phyloP scores from a whole-genome alignment of 2,329 filamentous ascomycete genomes.

The Penicillium sp. region DNA sequence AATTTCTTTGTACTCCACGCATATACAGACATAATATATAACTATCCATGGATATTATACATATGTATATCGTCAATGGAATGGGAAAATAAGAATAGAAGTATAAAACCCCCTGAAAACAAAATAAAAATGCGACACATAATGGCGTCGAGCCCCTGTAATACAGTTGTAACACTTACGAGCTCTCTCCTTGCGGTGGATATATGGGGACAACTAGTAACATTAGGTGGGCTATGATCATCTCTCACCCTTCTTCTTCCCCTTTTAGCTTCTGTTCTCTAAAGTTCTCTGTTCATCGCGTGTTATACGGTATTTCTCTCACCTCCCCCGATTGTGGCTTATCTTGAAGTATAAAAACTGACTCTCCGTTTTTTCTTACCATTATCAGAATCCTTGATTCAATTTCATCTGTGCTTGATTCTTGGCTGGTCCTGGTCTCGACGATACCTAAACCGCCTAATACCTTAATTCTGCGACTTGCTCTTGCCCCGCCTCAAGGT shows the following conservation, averaged over 20 bases:
- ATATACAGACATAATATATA: too few species aligned
- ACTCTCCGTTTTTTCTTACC: background rate
- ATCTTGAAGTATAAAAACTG: conserved; percentile 5
- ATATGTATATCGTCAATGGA: background rate
- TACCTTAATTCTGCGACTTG: conserved; percentile 10
- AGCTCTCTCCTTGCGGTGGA: conserved; percentile 10
- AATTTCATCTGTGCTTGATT: conserved; percentile 12
- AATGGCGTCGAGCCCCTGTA: conserved; percentile 5
- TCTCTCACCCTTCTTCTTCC: conserved; percentile 6
- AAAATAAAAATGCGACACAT: background rate
- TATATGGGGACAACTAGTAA: conserved; percentile 9
- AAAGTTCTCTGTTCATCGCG: background rate
- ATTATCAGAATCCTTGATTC: background rate
- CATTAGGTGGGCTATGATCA: conserved; percentile 12
- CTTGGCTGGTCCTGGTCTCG: conserved; percentile 34
- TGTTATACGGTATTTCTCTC: background rate
- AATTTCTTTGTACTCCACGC: too few species aligned
- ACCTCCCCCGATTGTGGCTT: conserved; percentile 4
- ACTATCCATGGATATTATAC: background rate
- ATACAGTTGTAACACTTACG: conserved; percentile 9
- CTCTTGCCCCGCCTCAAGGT: conserved; percentile 9
- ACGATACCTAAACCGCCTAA: conserved; percentile 3
- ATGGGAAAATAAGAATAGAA: background rate
- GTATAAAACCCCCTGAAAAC: background rate
- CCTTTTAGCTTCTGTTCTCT: conserved; percentile 2